Conservation (phyloP, 495 filamentous ascomycete genomes). For the Penicillium parvum region DNA sequence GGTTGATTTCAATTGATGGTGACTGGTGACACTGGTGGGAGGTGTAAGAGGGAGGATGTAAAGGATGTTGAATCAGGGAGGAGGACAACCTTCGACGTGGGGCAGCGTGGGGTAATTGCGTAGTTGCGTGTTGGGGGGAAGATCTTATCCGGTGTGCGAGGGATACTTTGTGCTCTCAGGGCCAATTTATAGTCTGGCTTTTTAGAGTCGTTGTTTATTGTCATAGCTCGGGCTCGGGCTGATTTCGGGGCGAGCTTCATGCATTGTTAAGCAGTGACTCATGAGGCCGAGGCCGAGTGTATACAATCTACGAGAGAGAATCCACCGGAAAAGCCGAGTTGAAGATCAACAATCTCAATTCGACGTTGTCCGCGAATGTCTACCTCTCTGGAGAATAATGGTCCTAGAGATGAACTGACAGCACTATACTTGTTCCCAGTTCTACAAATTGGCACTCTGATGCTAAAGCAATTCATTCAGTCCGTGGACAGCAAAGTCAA, state of each 20-base stretch:
- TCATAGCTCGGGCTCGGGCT: background rate
- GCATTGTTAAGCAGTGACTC: slow-evolving; percentile 14
- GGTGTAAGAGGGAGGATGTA: background rate
- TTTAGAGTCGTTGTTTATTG: background rate
- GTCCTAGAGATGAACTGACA: no score
- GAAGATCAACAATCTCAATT: no score
- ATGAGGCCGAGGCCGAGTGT: slow-evolving; percentile 18
- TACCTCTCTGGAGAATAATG: no score
- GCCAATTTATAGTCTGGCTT: background rate
- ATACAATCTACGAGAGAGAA: no score
- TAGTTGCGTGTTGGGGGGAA: slow-evolving; percentile 7
- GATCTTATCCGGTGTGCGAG: slow-evolving; percentile 13
- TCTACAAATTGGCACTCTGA: no score
- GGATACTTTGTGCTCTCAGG: background rate
- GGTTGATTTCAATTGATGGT: background rate
- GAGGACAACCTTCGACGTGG: slow-evolving; percentile 16
- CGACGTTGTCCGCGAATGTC: no score
- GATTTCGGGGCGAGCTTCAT: background rate
- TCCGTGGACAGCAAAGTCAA: no score
- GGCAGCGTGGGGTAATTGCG: slow-evolving; percentile 18
- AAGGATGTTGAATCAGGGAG: background rate
- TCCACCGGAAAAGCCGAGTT: no score
- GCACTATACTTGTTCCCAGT: no score
- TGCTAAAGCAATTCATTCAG: no score
- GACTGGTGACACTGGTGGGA: background rate